These are phyloP conservation scores for Trichophyton equinum DNA, from an alignment of 2,329 filamentous ascomycete genomes.

Conservation along the genomic window DNA sequence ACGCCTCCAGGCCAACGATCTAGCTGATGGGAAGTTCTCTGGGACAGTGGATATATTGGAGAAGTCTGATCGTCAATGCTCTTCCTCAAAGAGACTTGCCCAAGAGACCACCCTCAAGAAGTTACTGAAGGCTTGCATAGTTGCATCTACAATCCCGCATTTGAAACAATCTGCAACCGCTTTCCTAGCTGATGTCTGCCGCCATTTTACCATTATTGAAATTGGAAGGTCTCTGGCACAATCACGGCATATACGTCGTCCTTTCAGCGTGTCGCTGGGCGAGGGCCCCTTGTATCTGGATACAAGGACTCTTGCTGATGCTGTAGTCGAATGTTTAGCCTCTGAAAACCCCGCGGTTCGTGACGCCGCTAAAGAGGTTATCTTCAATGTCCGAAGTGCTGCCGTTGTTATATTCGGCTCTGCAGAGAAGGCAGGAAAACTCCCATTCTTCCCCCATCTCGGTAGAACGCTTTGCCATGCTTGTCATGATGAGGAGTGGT, in stretches of 20 bases:
- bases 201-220: constrained; percentile 83
- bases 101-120: constrained; percentile 76
- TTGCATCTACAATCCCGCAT: constrained; percentile 68
- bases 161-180: constrained; percentile 62
- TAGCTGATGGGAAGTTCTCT: constrained; percentile 59
- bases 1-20: constrained; percentile 77
- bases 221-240: constrained; percentile 74
- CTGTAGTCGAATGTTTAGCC: constrained; percentile 76
- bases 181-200: constrained; percentile 69
- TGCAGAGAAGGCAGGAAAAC: constrained; percentile 54
- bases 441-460: constrained; percentile 76
- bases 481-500: constrained; percentile 98
- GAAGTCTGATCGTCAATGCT: constrained; percentile 64
- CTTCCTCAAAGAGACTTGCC: constrained; percentile 71
- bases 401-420: constrained; percentile 68
- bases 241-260: constrained; percentile 59
- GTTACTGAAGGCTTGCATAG: constrained; percentile 77
- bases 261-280: constrained; percentile 73
- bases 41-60: constrained; percentile 58
- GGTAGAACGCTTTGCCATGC: constrained; percentile 80
- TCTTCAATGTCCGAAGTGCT: constrained; percentile 65
- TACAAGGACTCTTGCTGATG: constrained; percentile 74
- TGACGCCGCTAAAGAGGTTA: constrained; percentile 66
- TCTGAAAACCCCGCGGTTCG: constrained; percentile 72
- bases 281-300: constrained; percentile 83